phyloP scores from a whole-genome alignment of 73 alveolate species.

The Vitrella brassicaformis region DNA sequence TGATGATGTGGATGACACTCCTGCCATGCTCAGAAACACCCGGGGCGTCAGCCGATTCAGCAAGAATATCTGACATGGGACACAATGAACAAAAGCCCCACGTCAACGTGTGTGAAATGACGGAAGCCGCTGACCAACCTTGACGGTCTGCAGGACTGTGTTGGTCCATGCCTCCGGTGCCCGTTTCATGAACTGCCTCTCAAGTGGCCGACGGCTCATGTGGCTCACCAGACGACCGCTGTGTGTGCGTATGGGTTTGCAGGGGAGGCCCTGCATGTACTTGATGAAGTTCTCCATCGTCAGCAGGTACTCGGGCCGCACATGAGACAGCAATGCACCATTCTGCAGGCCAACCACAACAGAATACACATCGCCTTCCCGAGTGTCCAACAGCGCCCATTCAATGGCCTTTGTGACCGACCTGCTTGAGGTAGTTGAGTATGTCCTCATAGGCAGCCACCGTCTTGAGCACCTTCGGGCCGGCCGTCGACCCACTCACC shows the following conservation, averaged over 20 bases:
- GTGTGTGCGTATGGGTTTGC: not conserved
- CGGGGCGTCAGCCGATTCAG: conserved; percentile 74
- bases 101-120: too few relatives aligned
- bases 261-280: conserved; percentile 14
- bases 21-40: not conserved
- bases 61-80: too few relatives aligned
- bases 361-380: too few relatives aligned
- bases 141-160: conserved; percentile 64
- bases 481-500: conserved; percentile 43
- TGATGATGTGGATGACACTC: not conserved
- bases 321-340: conserved; percentile 54
- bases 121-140: too few relatives aligned
- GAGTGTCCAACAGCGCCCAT: too few relatives aligned
- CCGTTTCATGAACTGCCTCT: conserved; percentile 45
- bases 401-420: too few relatives aligned
- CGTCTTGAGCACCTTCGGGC: not conserved
- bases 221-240: not conserved
- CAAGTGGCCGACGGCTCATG: not conserved
- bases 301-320: conserved; percentile 79
- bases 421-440: conserved; percentile 73
- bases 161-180: conserved; percentile 78
- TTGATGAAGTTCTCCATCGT: conserved; percentile 53
- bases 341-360: too few relatives aligned
- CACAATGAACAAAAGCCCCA: too few relatives aligned
- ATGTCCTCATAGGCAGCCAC: conserved; percentile 58